A percentile compares a stretch with the other conserved stretches of the same genome.
phyloP scores from a whole-genome alignment of 208 protist genomes.

The Crithidia bombi region DNA sequence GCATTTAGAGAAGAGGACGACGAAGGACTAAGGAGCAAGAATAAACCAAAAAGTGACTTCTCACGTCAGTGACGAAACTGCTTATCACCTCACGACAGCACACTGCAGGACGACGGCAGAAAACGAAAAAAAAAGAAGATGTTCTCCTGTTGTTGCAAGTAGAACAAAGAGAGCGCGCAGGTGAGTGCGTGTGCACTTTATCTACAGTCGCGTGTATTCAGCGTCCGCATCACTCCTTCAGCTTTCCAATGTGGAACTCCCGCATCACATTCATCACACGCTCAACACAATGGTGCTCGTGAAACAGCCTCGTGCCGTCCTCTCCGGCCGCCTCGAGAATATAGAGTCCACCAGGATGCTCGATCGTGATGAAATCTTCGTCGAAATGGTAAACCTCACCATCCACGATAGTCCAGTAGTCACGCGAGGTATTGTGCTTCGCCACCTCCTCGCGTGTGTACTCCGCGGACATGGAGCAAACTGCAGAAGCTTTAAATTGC shows the following conservation, averaged over 20 bases:
- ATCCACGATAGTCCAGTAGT: slow-evolving; percentile 62
- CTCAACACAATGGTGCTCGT: slow-evolving; percentile 32
- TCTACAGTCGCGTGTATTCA: not conserved
- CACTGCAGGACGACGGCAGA: too few species aligned
- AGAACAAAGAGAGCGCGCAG: not conserved
- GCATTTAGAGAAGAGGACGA: too few species aligned
- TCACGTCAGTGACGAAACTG: too few species aligned
- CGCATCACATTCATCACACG: slow-evolving; percentile 24
- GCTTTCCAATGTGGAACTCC: slow-evolving; percentile 37
- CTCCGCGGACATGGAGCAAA: slow-evolving; percentile 11
- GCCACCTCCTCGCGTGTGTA: slow-evolving; percentile 47
- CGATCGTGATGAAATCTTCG: slow-evolving; percentile 31
- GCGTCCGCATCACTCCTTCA: slow-evolving; percentile 15
- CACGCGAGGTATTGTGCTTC: slow-evolving; percentile 40
- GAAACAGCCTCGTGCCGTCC: slow-evolving; percentile 41
- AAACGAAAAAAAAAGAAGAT: not conserved
- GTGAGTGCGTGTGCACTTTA: not conserved
- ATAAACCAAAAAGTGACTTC: too few species aligned
- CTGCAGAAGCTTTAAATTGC: not conserved
- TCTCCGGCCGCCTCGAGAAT: slow-evolving; percentile 47
- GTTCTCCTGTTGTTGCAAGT: not conserved
- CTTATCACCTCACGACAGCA: too few species aligned
- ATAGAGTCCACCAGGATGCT: slow-evolving; percentile 41
- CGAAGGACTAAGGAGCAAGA: too few species aligned
- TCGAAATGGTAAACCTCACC: slow-evolving; percentile 49